A percentile compares a stretch with the other conserved stretches of the same genome.
Evolutionary conservation across 2,329 filamentous ascomycete species (phyloP).

Genomic region (Biscogniauxia marginata): DNA sequence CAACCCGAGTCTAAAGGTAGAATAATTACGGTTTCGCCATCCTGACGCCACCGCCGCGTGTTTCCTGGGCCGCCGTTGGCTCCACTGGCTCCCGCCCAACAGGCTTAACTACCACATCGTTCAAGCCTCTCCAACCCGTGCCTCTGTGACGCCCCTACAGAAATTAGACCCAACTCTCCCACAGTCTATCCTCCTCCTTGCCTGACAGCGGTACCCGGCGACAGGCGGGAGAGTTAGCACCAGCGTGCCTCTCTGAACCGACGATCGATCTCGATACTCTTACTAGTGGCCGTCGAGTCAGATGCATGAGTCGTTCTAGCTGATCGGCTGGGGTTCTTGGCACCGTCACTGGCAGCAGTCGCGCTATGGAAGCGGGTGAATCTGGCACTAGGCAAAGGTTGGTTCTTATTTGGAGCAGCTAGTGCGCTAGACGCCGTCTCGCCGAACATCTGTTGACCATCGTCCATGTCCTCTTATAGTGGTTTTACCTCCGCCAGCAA

Average conservation of each 20-base stretch:
- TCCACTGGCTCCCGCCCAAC: conserved; percentile 17
- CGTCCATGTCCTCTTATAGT: conserved; percentile 24
- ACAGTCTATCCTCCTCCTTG: conserved; percentile 6
- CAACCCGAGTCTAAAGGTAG: conserved; percentile 14
- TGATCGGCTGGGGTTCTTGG: conserved; percentile 33
- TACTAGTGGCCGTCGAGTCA: conserved; percentile 24
- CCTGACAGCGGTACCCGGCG: conserved; percentile 1
- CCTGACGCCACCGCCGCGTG: conserved; percentile 24
- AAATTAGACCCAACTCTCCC: conserved; percentile 17
- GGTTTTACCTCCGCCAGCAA: conserved; percentile 30
- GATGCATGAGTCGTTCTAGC: conserved; percentile 33
- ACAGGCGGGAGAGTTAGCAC: conserved; percentile 1
- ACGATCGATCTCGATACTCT: conserved; percentile 13
- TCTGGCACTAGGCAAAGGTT: conserved; percentile 38
- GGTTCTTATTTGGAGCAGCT: conserved; percentile 25
- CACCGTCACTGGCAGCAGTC: conserved; percentile 32
- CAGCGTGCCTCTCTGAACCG: conserved; percentile 11
- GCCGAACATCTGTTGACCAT: conserved; percentile 25
- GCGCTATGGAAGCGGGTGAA: conserved; percentile 38
- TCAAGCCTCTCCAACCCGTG: conserved; percentile 14
- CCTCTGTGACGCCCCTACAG: conserved; percentile 8
- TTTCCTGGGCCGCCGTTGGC: conserved; percentile 10
- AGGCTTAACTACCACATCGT: conserved; percentile 16
- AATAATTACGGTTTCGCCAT: conserved; percentile 25
- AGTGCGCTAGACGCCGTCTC: conserved; percentile 13